A percentile compares a stretch with the other conserved stretches of the same genome.
These are phyloP conservation scores for Yarrowia osloensis DNA, from an alignment of 805 yeast genomes.

Conservation along the genomic window DNA sequence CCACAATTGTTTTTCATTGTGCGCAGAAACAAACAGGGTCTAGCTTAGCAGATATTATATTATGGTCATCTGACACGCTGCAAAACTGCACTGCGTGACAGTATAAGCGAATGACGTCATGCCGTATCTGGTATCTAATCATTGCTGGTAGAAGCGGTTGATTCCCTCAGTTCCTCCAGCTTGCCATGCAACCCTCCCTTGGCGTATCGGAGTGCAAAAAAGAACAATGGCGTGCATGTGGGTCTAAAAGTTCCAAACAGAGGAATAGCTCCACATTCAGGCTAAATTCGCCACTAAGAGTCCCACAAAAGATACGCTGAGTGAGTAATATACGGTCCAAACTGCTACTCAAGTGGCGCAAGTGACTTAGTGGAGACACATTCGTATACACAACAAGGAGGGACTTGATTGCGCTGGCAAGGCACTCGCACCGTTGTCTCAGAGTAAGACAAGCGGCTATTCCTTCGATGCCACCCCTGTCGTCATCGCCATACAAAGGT, in stretches of 20 bases:
- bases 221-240: neutral
- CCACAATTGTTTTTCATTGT: neutral
- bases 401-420: neutral
- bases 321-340: neutral
- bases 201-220: too few relatives aligned
- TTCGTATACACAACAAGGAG: neutral
- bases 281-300: neutral
- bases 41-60: neutral
- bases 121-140: neutral
- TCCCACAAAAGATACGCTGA: neutral
- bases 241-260: neutral
- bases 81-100: neutral
- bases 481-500: neutral
- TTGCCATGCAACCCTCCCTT: neutral
- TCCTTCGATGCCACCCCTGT: neutral
- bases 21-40: neutral
- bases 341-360: neutral
- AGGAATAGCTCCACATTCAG: neutral
- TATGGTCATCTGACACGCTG: slow-evolving; percentile 4
- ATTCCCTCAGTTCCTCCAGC: neutral
- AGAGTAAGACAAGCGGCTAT: neutral
- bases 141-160: too few relatives aligned
- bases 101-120: neutral
- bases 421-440: too few relatives aligned
- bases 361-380: neutral